A percentile compares a stretch with the other conserved stretches of the same genome.
Conservation (phyloP, 805 yeast genomes). For the Saccharomycopsis sp. region DNA sequence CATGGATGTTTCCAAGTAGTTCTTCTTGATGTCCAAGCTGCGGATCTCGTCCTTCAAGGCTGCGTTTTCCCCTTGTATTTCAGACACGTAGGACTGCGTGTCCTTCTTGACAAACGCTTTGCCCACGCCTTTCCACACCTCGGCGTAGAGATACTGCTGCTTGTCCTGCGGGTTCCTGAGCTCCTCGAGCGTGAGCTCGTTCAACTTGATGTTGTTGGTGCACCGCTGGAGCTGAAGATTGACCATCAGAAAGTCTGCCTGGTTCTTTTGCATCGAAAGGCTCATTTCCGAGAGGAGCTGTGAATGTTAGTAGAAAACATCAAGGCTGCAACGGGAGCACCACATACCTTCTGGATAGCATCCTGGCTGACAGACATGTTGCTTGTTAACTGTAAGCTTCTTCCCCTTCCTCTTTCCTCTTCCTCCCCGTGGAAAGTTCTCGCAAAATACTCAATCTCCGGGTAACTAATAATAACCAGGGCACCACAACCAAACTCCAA, state of each 20-base stretch:
- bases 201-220: constrained; percentile 15
- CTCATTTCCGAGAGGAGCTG: constrained; percentile 20
- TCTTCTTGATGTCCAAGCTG: constrained; percentile 18
- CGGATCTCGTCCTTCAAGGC: constrained; percentile 17
- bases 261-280: constrained; percentile 15
- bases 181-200: constrained; percentile 16
- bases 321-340: no score
- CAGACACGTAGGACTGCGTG: constrained; percentile 8
- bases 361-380: no score
- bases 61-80: constrained; percentile 11
- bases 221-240: constrained; percentile 17
- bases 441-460: no score
- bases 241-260: constrained; percentile 20
- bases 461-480: no score
- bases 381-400: no score
- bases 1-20: constrained; percentile 19
- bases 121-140: constrained; percentile 21
- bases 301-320: no score
- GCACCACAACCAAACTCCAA: no score
- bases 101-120: constrained; percentile 17
- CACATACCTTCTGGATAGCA: no score
- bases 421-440: no score
- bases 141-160: not conserved
- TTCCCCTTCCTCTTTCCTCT: no score
- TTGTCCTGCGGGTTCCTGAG: constrained; percentile 1